Conservation (phyloP, 1,284 basidiomycete genomes). For the Mrakiaceae sp. region DNA sequence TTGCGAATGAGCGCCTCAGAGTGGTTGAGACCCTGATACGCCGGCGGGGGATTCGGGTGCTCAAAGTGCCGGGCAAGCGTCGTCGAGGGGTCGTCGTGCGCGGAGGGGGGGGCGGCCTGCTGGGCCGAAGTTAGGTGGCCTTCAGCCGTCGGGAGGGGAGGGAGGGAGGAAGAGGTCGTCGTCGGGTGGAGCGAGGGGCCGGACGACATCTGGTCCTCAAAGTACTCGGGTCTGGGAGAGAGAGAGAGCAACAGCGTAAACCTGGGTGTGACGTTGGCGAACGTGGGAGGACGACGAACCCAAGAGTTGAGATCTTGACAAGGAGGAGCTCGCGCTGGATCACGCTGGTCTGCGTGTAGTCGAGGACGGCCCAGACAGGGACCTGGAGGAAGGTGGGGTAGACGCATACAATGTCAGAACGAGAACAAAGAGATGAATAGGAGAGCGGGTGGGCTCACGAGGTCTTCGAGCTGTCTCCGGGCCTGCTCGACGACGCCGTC, state of each 20-base stretch:
- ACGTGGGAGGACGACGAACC: constrained; percentile 1
- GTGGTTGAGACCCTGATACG: constrained; percentile 47
- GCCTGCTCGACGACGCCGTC: constrained; percentile 98
- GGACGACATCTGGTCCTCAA: constrained; percentile 73
- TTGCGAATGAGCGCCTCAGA: constrained; percentile 79
- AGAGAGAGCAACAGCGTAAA: not conserved
- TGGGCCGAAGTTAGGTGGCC: constrained; percentile 10
- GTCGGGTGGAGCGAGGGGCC: constrained; percentile 45
- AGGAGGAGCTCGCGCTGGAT: constrained; percentile 81
- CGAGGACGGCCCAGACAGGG: constrained; percentile 92
- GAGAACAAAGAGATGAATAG: not conserved
- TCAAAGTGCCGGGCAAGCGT: constrained; percentile 66
- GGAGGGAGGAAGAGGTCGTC: constrained; percentile 24
- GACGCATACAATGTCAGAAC: not conserved
- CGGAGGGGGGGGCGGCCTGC: constrained; percentile 19
- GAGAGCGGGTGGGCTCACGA: constrained; percentile 46
- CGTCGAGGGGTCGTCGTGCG: constrained; percentile 53
- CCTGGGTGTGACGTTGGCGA: not conserved
- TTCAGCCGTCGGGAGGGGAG: constrained; percentile 19
- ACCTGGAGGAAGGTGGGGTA: constrained; percentile 44
- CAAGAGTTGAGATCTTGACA: constrained; percentile 88
- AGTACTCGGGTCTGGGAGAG: constrained; percentile 66
- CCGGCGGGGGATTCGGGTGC: constrained; percentile 36
- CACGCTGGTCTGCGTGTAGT: constrained; percentile 82
- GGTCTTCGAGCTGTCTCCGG: constrained; percentile 80